These are phyloP conservation scores for Coprinopsis sp. DNA, from an alignment of 768 basidiomycete species.

Conservation along the genomic window DNA sequence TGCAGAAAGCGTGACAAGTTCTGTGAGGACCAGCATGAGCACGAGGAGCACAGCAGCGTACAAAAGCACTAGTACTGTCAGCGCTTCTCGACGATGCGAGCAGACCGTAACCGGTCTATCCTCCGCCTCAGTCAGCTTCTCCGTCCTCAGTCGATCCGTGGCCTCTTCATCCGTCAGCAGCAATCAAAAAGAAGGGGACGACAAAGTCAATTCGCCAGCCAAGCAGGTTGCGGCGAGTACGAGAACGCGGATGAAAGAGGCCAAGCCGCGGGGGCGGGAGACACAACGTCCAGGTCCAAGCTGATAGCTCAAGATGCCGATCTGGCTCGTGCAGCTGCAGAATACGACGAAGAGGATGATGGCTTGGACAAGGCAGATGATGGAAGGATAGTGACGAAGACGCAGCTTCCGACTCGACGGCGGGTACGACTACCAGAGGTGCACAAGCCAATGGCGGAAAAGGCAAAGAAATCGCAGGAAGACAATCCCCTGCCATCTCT, in stretches of 20 bases:
- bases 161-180: neutral
- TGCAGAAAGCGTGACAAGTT: slow-evolving; percentile 2
- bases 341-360: slow-evolving; percentile 11
- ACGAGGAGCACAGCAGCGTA: slow-evolving; percentile 12
- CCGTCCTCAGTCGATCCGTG: slow-evolving; percentile 2
- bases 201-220: slow-evolving; percentile 23
- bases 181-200: neutral
- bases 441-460: neutral
- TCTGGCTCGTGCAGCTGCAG: too few relatives aligned
- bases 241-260: slow-evolving; percentile 18
- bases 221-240: slow-evolving; percentile 18
- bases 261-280: slow-evolving; percentile 16
- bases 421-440: slow-evolving; percentile 6
- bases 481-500: slow-evolving; percentile 7
- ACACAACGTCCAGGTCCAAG: slow-evolving; percentile 66
- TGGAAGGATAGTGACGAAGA: slow-evolving; percentile 11
- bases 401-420: slow-evolving; percentile 12
- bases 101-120: too few relatives aligned
- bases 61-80: slow-evolving; percentile 8
- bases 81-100: too few relatives aligned
- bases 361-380: slow-evolving; percentile 10
- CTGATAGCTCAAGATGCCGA: slow-evolving; percentile 44
- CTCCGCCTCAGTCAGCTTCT: neutral
- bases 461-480: slow-evolving; percentile 5
- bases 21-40: slow-evolving; percentile 10